phyloP scores from a whole-genome alignment of 1,284 basidiomycete species.

The Ustilago lituana region DNA sequence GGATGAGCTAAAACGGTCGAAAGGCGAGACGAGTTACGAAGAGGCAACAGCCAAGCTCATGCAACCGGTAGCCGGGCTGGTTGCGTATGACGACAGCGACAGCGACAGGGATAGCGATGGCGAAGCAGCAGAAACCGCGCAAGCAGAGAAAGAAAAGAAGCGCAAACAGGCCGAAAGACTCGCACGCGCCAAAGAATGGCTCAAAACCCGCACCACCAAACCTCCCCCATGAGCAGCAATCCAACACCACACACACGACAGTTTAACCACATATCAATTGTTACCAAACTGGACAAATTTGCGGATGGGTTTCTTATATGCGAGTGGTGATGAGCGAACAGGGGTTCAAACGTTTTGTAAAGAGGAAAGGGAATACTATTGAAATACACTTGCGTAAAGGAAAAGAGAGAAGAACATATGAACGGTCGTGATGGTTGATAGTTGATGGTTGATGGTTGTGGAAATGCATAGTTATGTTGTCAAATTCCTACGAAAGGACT shows the following conservation, averaged over 20 bases:
- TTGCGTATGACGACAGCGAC: conserved; percentile 32
- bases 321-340: conserved; percentile 15
- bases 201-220: conserved; percentile 9
- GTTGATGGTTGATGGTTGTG: no score
- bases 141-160: conserved; percentile 9
- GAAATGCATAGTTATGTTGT: no score
- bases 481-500: no score
- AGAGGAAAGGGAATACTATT: conserved; percentile 40
- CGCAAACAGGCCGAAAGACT: conserved; percentile 27
- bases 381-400: conserved; percentile 31
- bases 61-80: not conserved
- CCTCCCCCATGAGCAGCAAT: not conserved
- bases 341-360: no score
- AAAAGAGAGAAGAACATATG: not conserved
- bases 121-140: not conserved
- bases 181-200: conserved; percentile 28
- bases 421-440: no score
- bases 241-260: not conserved
- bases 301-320: not conserved
- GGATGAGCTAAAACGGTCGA: conserved; percentile 3
- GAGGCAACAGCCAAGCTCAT: no score
- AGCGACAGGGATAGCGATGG: not conserved
- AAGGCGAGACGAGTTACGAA: conserved; percentile 8
- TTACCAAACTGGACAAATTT: no score
- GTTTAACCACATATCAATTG: not conserved